Base-by-base conservation (phyloP, 2,329 filamentous ascomycete genomes). In the Colletotrichum scovillei region DNA sequence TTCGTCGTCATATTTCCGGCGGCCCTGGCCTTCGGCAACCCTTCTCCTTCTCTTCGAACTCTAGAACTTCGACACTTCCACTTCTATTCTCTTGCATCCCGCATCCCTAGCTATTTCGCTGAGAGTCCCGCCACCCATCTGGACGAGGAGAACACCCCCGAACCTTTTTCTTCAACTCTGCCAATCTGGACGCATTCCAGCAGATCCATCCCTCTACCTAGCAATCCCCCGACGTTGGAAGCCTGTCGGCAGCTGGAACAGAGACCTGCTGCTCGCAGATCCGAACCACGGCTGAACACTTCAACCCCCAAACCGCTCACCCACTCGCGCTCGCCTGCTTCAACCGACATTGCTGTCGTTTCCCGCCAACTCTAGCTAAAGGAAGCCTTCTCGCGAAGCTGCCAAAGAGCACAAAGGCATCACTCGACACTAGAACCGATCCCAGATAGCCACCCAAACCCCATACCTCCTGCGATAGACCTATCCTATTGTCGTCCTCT, bases 11-110 rank as follows among this genome's bases (percentile, higher is more conserved):
- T 69, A 53, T 73, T 73, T 42, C 67, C 67, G 32, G 67, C 66
- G 60, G 60, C 70, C 70, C 67, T 73, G 60, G 22, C 70, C 67
- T 73, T 70, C 67, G 55, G 70, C 32, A 30, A 65, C 60, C 67
- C 70, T 70, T 73, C 70, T 73, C 46, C 70, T 73, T 73, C 70
- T 69, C 46, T 73, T 73, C 67, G 67, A 73, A 74, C 72, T 72
- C 68, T 74, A 71, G 67, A 74, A 74, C 68, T 55, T 74, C 62
- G 38, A 74, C 72, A 57, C 62, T 72, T 74, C 49, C 69, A 67
- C 24, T 52, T 63, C 32, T 11, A 35, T 35, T 35, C 64, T 63
- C 62, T 59, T 63, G 52, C 65, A 63, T 63, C 53, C 19, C 57
- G 63, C 49, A 28, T 32, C 22, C 19, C 35, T 32, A 32, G 30